Evolutionary conservation across 371 early-diverging fungal species (phyloP).

Genomic region (Actinomortierella wolfii): DNA sequence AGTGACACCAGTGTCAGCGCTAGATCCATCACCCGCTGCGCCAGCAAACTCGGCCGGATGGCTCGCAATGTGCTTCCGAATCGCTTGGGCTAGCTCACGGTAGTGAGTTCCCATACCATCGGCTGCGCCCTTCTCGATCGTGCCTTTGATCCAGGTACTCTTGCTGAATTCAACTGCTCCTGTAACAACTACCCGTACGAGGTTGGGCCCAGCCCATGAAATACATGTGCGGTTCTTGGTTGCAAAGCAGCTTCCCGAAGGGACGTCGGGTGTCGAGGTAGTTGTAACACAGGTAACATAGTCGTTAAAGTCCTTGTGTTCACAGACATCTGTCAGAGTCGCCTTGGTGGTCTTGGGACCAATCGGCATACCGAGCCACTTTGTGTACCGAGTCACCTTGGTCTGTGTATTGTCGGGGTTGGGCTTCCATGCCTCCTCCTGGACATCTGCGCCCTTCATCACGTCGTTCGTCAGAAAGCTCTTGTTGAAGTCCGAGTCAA

Average conservation of each 20-base stretch:
- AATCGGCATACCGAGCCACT: constrained; percentile 40
- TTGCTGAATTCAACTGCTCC: constrained; percentile 75
- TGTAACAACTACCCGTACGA: constrained; percentile 69
- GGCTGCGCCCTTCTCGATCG: constrained; percentile 72
- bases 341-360: constrained; percentile 80
- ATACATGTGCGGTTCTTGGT: constrained; percentile 82
- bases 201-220: constrained; percentile 73
- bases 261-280: constrained; percentile 84
- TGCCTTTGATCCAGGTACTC: constrained; percentile 76
- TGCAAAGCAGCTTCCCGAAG: constrained; percentile 80
- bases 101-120: constrained; percentile 68
- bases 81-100: constrained; percentile 58
- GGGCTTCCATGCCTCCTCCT: constrained; percentile 33
- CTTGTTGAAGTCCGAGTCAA: constrained; percentile 36
- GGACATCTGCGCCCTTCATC: constrained; percentile 40
- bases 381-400: constrained; percentile 28
- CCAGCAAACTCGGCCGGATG: constrained; percentile 31
- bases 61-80: constrained; percentile 56
- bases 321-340: constrained; percentile 62
- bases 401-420: constrained; percentile 13
- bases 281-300: constrained; percentile 65
- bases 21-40: background rate
- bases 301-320: constrained; percentile 60
- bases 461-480: constrained; percentile 22
- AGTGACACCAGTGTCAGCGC: no score